Conservation (phyloP, 106 monocot species). For the Acanthochlamys bracteata region DNA sequence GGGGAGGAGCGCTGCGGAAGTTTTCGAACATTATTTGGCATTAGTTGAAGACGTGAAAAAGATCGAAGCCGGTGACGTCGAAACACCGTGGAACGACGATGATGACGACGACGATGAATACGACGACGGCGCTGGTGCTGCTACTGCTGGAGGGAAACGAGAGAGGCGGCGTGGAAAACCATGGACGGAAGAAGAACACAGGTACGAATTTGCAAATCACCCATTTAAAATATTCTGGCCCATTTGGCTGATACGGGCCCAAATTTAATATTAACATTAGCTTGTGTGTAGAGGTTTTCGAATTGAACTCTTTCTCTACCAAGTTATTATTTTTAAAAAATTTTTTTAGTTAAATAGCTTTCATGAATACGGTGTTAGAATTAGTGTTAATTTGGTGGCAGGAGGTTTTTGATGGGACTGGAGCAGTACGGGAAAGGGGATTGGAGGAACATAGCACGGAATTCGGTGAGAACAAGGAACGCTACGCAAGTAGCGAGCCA, state of each 20-base stretch:
- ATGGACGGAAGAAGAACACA: conserved; percentile 8
- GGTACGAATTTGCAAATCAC: not conserved
- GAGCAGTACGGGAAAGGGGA: not conserved
- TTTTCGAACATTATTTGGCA: not conserved
- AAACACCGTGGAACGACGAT: not conserved
- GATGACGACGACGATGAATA: not conserved
- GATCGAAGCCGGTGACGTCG: not conserved
- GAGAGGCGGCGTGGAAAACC: not conserved
- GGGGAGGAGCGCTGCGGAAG: not conserved
- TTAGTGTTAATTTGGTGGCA: not conserved
- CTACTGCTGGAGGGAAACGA: not conserved
- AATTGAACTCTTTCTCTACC: too few species aligned
- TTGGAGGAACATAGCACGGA: not conserved
- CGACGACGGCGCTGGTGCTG: not conserved
- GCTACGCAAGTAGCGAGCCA: conserved; percentile 1
- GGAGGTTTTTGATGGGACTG: not conserved
- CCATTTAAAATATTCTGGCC: too few species aligned
- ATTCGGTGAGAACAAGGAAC: not conserved
- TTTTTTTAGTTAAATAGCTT: too few species aligned
- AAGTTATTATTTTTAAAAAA: too few species aligned
- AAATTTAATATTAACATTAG: too few species aligned
- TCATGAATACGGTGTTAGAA: not conserved
- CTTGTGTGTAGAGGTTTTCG: too few species aligned
- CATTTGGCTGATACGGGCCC: too few species aligned
- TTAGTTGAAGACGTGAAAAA: not conserved